phyloP scores from a whole-genome alignment of 1,284 basidiomycete species.

The Bjerkandera adusta region DNA sequence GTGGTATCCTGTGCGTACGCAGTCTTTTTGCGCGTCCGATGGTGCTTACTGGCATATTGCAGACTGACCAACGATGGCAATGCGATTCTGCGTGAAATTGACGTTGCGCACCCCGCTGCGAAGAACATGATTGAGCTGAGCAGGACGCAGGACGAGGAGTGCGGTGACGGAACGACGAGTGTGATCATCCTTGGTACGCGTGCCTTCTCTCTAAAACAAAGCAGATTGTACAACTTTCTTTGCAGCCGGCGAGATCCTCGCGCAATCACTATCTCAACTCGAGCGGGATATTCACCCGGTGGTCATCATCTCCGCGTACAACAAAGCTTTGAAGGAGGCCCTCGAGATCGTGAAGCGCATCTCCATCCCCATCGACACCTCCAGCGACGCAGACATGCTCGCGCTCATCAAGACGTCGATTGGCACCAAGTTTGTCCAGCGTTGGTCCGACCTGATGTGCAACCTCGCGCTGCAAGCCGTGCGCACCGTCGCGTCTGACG shows the following conservation, averaged over 20 bases:
- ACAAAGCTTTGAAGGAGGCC: constrained; percentile 91
- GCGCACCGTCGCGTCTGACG: constrained; percentile 74
- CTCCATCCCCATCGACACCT: constrained; percentile 88
- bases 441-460: constrained; percentile 99
- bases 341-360: constrained; percentile 87
- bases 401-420: constrained; percentile 97
- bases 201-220: not conserved
- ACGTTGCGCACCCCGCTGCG: constrained; percentile 96
- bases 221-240: constrained; percentile 1
- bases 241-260: constrained; percentile 96
- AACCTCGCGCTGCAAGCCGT: constrained; percentile 91
- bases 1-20: constrained; percentile 81
- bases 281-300: constrained; percentile 98
- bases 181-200: constrained; percentile 91
- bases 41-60: constrained; percentile 6
- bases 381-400: constrained; percentile 90
- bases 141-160: constrained; percentile 97
- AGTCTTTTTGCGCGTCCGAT: not conserved
- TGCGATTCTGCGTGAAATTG: constrained; percentile 95
- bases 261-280: constrained; percentile 88
- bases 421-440: constrained; percentile 97
- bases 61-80: constrained; percentile 98
- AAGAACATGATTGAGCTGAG: constrained; percentile 99
- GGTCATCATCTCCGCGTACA: constrained; percentile 98
- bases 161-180: constrained; percentile 96